A percentile compares a stretch with the other conserved stretches of the same genome.
Evolutionary conservation across 331 rosid genomes (phyloP).

Genomic region (Malus hybrid): DNA sequence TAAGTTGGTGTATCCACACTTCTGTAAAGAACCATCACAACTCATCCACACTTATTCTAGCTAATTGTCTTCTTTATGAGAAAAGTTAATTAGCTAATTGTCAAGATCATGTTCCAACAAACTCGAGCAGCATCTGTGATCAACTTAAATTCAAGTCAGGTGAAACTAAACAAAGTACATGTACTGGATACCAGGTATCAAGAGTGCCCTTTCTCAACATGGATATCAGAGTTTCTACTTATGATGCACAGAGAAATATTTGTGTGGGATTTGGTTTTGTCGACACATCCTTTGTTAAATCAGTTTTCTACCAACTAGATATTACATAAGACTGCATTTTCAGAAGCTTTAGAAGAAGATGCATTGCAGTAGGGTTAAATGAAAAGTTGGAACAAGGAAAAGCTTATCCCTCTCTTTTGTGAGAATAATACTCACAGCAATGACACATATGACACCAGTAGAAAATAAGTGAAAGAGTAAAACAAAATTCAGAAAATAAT

Average conservation of each 20-base stretch:
- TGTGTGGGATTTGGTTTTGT: background rate
- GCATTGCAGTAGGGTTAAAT: background rate
- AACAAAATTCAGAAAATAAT: slow-evolving; percentile 17
- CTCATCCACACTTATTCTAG: background rate
- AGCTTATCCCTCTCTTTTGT: background rate
- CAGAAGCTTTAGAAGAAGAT: background rate
- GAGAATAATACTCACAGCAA: background rate
- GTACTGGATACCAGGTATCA: background rate
- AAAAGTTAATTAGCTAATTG: background rate
- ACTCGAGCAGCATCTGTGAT: background rate
- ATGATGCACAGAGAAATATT: background rate
- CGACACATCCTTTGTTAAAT: background rate
- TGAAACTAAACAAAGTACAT: background rate
- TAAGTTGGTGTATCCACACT: background rate
- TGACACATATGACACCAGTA: background rate
- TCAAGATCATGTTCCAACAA: background rate
- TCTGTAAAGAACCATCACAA: background rate
- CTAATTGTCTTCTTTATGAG: background rate
- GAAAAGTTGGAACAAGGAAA: background rate
- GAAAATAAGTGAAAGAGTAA: background rate
- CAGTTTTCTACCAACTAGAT: background rate
- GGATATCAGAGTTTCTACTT: background rate
- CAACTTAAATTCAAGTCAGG: background rate
- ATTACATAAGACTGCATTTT: background rate
- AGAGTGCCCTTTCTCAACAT: background rate